Evolutionary conservation across 345 rosid species (phyloP).

Genomic region (Lepidium sativum): DNA sequence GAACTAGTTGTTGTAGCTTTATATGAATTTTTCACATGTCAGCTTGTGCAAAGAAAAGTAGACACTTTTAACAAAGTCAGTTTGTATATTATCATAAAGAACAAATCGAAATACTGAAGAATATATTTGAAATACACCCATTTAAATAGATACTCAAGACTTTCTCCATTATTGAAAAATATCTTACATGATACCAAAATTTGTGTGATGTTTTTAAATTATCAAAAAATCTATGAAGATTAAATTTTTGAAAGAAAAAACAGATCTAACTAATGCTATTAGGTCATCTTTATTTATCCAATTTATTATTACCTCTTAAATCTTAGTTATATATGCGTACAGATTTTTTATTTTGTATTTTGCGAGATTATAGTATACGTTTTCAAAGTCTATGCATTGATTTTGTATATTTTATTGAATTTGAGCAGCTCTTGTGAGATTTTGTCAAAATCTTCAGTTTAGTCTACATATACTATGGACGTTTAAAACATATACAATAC

Average conservation of each 20-base stretch:
- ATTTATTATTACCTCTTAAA: too few relatives aligned
- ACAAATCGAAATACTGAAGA: too few relatives aligned
- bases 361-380: not conserved
- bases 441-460: not conserved
- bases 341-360: not conserved
- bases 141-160: not conserved
- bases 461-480: too few relatives aligned
- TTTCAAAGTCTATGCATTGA: not conserved
- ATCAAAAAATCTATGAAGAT: too few relatives aligned
- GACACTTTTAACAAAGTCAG: not conserved
- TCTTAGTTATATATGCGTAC: too few relatives aligned
- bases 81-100: not conserved
- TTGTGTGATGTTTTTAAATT: too few relatives aligned
- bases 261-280: too few relatives aligned
- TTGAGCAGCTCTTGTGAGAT: not conserved
- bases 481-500: not conserved
- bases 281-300: too few relatives aligned
- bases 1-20: constrained; percentile 18
- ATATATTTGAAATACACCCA: not conserved
- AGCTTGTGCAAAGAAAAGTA: constrained; percentile 12
- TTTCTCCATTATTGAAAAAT: not conserved
- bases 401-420: not conserved
- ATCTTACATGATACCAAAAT: too few relatives aligned
- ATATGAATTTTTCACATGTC: constrained; percentile 5
- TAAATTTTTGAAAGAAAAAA: too few relatives aligned